Percentiles rank a stretch among this genome's conserved stretches.
Evolutionary conservation across 2,329 filamentous ascomycete genomes (phyloP).

Genomic region (Mycosphaerella sp.): DNA sequence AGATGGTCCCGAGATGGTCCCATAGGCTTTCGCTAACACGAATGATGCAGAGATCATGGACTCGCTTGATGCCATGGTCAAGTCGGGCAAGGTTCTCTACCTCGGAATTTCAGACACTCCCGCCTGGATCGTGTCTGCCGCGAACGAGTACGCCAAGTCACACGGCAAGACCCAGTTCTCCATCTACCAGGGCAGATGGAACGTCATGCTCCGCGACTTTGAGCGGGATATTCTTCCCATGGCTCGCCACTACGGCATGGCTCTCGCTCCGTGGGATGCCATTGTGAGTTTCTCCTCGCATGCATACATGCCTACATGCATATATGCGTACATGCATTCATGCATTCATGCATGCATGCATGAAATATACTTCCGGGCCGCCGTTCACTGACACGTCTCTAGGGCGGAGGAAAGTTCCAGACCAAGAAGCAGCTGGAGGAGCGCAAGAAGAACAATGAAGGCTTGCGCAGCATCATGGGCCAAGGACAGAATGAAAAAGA

Average conservation of each 20-base stretch:
- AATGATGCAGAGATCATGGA: conserved; percentile 37
- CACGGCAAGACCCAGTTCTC: conserved; percentile 32
- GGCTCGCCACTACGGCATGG: conserved; percentile 39
- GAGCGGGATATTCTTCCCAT: conserved; percentile 45
- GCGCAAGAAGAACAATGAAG: conserved; percentile 35
- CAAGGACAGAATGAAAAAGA: conserved; percentile 40
- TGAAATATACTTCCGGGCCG: too few species aligned
- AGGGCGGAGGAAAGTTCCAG: conserved; percentile 38
- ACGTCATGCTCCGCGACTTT: conserved; percentile 37
- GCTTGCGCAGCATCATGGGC: conserved; percentile 27
- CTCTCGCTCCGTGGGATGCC: conserved; percentile 51
- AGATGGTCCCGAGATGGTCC: neutral
- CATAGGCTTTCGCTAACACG: neutral
- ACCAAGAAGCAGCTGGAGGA: conserved; percentile 42
- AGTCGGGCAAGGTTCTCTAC: conserved; percentile 40
- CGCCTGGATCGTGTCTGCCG: conserved; percentile 38
- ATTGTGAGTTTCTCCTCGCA: conserved; percentile 11
- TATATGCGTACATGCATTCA: too few species aligned
- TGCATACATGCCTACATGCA: conserved; percentile 15
- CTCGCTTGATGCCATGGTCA: conserved; percentile 38
- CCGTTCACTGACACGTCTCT: conserved; percentile 15
- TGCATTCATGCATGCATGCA: too few species aligned
- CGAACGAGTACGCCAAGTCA: conserved; percentile 38
- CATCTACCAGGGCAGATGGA: conserved; percentile 38
- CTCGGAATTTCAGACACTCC: conserved; percentile 42